Evolutionary conservation across 2,329 filamentous ascomycete genomes (phyloP).

Genomic region (Calonectria hongkongensis): DNA sequence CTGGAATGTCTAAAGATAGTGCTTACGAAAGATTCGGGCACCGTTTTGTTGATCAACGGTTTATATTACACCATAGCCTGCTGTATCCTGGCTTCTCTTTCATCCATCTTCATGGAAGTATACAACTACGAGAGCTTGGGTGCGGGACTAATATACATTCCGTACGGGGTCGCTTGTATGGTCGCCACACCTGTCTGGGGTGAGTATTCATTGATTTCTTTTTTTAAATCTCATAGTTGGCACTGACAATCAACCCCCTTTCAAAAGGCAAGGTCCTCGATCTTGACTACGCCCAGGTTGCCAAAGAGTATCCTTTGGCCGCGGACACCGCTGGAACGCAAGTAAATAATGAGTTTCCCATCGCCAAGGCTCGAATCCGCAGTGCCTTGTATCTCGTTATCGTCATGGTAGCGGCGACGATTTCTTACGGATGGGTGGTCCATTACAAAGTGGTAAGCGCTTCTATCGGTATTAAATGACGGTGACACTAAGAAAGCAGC

Average conservation of each 20-base stretch:
- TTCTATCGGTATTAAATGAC: neutral
- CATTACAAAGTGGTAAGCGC: slow-evolving; percentile 5
- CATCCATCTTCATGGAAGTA: slow-evolving; percentile 14
- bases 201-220: neutral
- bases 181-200: slow-evolving; percentile 1
- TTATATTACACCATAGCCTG: slow-evolving; percentile 7
- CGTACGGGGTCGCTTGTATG: slow-evolving; percentile 1
- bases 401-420: neutral
- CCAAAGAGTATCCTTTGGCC: neutral
- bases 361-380: slow-evolving; percentile 3
- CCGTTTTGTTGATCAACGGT: slow-evolving; percentile 13
- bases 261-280: slow-evolving; percentile 15
- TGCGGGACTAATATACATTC: slow-evolving; percentile 5
- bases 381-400: slow-evolving; percentile 16
- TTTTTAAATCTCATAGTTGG: no score
- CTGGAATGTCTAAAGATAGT: slow-evolving; percentile 5
- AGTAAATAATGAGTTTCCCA: slow-evolving; percentile 8
- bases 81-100: slow-evolving; percentile 12
- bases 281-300: slow-evolving; percentile 9
- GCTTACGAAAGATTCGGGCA: neutral
- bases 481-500: neutral
- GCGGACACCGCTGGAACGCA: neutral
- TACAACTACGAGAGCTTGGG: slow-evolving; percentile 10
- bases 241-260: neutral
- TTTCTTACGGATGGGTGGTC: slow-evolving; percentile 8